Base-by-base conservation (phyloP, 441 rosid species). In the Syzygium syzygioides region DNA sequence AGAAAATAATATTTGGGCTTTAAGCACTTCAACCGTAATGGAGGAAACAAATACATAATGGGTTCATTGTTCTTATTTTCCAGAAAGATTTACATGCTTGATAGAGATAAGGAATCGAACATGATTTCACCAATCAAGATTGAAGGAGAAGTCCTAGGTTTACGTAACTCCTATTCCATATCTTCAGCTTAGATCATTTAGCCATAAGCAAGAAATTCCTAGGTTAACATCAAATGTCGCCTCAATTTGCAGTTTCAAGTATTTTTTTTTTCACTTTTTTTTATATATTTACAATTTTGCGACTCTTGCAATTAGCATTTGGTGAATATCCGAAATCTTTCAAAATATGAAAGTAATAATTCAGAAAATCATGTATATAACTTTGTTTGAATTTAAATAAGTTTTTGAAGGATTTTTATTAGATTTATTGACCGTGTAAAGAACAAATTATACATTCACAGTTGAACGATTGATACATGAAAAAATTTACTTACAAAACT, bases 391-490 rank as follows among this genome's bases (percentile, higher is more conserved):
- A 7, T 13, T n/a, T n/a, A n/a, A n/a, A n/a, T n/a, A n/a, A n/a
- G n/a, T n/a, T n/a, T n/a, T 59, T 11, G 3, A 6, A 26, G 1
- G 15, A 3, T 59, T 59, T 59, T 59, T 12, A 26, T 59, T 13
- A 59, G 17, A 1, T 26, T 4, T 8, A 26, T 26, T 0, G 0
- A 26, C 1, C 0, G 5, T 26, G 28, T 5, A 12, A 1, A 59
- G 15, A 59, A 14, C 26, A 59, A 59, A 30, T 26, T 59, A 59
- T 17, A 12, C 2, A 28, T 59, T 12, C 1, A 59, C 0, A 13
- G 7, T 26, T 59, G 15, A 17, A 5, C 5, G 30, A 18, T 28
- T 1, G 18, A 6, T 5, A 12, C 4, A 0, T 12, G 30, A 7
- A 59, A 59, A 25, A 12, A 2, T 1, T 59, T 4, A 12, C 5